A percentile compares a stretch with the other conserved stretches of the same genome.
These are phyloP conservation scores for Aspergillus phoenicis DNA, from an alignment of 2,329 filamentous ascomycete genomes.

Conservation along the genomic window DNA sequence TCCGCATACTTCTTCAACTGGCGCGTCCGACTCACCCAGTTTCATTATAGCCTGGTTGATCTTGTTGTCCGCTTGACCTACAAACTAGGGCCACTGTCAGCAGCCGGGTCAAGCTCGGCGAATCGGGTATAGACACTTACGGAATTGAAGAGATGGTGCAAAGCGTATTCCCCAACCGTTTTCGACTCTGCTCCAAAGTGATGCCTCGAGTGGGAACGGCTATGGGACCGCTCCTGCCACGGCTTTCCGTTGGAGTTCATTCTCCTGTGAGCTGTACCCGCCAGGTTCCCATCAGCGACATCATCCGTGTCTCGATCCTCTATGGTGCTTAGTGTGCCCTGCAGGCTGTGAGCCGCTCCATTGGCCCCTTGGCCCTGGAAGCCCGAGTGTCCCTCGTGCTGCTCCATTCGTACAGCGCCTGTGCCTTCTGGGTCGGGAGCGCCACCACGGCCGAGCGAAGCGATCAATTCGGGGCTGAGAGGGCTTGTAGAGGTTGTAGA, in stretches of 20 bases:
- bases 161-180: constrained; percentile 95
- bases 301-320: constrained; percentile 42
- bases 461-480: constrained; percentile 83
- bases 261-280: constrained; percentile 37
- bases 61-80: constrained; percentile 94
- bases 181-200: constrained; percentile 71
- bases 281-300: constrained; percentile 27
- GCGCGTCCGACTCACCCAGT: constrained; percentile 76
- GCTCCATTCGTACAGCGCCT: constrained; percentile 35
- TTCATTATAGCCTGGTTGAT: constrained; percentile 84
- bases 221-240: constrained; percentile 71
- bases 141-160: constrained; percentile 94
- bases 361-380: constrained; percentile 46
- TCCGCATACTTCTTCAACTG: constrained; percentile 87
- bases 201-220: constrained; percentile 74
- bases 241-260: constrained; percentile 65
- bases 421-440: constrained; percentile 53
- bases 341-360: constrained; percentile 29
- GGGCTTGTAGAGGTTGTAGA: constrained; percentile 77
- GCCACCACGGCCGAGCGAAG: constrained; percentile 63
- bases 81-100: constrained; percentile 64
- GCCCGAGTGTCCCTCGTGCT: constrained; percentile 32
- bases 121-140: constrained; percentile 52
- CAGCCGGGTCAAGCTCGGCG: constrained; percentile 1
- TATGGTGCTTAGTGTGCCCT: constrained; percentile 39